Conservation (phyloP, 768 basidiomycete genomes). For the Leccinum imitatum region DNA sequence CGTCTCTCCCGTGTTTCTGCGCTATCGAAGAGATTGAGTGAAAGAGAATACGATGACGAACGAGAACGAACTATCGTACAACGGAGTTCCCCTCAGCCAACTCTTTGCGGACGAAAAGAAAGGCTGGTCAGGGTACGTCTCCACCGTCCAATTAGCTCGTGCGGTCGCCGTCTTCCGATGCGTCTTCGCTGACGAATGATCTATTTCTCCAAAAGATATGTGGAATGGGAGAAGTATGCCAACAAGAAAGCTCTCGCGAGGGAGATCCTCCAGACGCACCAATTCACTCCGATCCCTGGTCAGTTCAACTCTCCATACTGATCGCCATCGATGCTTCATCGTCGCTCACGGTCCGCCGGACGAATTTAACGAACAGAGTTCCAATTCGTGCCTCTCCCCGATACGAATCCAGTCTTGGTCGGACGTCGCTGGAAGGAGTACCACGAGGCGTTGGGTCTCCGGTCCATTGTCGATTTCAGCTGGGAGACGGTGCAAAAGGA, state of each 20-base stretch:
- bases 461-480: conserved; percentile 46
- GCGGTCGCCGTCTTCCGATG: too few species aligned
- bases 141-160: background rate
- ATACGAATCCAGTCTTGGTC: conserved; percentile 50
- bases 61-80: background rate
- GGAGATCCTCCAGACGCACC: conserved; percentile 11
- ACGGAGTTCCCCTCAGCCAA: background rate
- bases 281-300: conserved; percentile 16
- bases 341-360: background rate
- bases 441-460: conserved; percentile 48
- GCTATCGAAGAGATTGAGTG: background rate
- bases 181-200: background rate
- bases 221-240: conserved; percentile 17
- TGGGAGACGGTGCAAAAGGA: conserved; percentile 51
- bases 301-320: background rate
- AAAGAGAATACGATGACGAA: background rate
- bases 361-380: conserved; percentile 37
- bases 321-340: background rate
- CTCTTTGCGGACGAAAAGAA: conserved; percentile 15
- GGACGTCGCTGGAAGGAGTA: conserved; percentile 55
- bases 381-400: conserved; percentile 47
- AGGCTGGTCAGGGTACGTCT: conserved; percentile 15
- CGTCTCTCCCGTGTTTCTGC: background rate
- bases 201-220: conserved; percentile 2
- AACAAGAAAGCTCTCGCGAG: conserved; percentile 15